A percentile compares a stretch with the other conserved stretches of the same genome.
Conservation (phyloP, 768 basidiomycete genomes). For the Boletus coccyginus region DNA sequence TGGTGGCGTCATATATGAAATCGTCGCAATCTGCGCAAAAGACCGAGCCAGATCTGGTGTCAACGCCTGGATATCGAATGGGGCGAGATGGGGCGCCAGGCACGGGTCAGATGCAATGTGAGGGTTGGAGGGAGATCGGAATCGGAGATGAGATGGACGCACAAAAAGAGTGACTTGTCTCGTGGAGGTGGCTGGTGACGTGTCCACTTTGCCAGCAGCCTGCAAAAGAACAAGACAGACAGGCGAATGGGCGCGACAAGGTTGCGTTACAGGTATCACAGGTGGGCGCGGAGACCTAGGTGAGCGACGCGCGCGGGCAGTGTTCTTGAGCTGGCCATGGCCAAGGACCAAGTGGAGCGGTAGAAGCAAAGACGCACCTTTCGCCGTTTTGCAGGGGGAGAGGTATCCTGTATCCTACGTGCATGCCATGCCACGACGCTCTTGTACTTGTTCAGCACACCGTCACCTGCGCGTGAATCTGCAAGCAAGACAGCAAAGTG, state of each 20-base stretch:
- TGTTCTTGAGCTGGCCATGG: background rate
- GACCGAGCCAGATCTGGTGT: slow-evolving; percentile 68
- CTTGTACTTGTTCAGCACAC: slow-evolving; percentile 49
- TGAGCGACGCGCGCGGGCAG: background rate
- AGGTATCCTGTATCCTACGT: slow-evolving; percentile 42
- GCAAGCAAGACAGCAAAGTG: slow-evolving; percentile 42
- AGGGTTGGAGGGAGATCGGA: background rate
- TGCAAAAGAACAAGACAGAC: slow-evolving; percentile 65
- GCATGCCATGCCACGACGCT: slow-evolving; percentile 56
- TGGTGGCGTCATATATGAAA: slow-evolving; percentile 58
- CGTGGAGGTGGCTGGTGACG: slow-evolving; percentile 52
- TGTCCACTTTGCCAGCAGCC: slow-evolving; percentile 72
- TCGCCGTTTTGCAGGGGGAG: slow-evolving; percentile 56
- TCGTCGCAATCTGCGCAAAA: slow-evolving; percentile 76
- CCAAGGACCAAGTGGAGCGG: background rate
- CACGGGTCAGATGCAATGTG: background rate
- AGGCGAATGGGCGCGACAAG: slow-evolving; percentile 65
- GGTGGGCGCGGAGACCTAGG: slow-evolving; percentile 53
- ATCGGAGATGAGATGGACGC: slow-evolving; percentile 28
- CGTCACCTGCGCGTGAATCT: slow-evolving; percentile 27
- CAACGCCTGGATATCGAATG: slow-evolving; percentile 53
- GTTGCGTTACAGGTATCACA: slow-evolving; percentile 59
- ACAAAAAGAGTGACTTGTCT: slow-evolving; percentile 65
- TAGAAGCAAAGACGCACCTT: slow-evolving; percentile 45
- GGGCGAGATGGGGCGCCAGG: background rate